Base-by-base conservation (phyloP, 2,329 filamentous ascomycete genomes). In the Cercospora sojina region DNA sequence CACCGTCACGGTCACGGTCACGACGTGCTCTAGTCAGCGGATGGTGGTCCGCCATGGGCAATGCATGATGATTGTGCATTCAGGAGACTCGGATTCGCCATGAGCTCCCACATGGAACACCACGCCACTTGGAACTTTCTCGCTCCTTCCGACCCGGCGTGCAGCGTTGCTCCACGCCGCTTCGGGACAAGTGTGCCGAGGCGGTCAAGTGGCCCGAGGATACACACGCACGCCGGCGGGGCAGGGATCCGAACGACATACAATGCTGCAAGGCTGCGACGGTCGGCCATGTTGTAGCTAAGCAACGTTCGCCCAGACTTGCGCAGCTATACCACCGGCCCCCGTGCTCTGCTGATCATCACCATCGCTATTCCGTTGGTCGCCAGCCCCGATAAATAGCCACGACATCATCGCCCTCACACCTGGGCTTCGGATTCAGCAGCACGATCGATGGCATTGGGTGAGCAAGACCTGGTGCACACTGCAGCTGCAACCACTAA, bases 181-280 rank as follows among this genome's bases (percentile, higher is more conserved):
- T 47, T n/a, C 58, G 41, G 35, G 8, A 47, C 27, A 29, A 47
- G 41, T 29, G 25, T 49, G 41, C 58, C 58, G 58, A 60, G 58
- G 58, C 38, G 58, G 18, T 60, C 32, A 60, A 38, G 8, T 59
- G 56, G 27, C 35, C 58, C 58, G 58, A 60, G 58, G 58, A 49
- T 59, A 20, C 56, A 13, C 35, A 27, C 32, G 32, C 23, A 43
- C 0, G 32, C 35, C 49, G 58, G 58, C 38, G 58, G 58, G 57
- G 57, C 57, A 59, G 23, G 31, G 18, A 59, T 43, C 57, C 35
- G 13, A 25, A 38, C n/a, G 23, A 27, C n/a, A 38, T 35, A 35
- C 56, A 58, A 27, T 23, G 32, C 35, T 38, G 32, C 23, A 23
- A 25, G 16, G 13, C 31, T 58, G 31, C 25, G 27, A 32, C 35